Percentiles rank a stretch among this genome's conserved stretches.
Conservation (phyloP, 805 yeast species). For the Candida piceae region DNA sequence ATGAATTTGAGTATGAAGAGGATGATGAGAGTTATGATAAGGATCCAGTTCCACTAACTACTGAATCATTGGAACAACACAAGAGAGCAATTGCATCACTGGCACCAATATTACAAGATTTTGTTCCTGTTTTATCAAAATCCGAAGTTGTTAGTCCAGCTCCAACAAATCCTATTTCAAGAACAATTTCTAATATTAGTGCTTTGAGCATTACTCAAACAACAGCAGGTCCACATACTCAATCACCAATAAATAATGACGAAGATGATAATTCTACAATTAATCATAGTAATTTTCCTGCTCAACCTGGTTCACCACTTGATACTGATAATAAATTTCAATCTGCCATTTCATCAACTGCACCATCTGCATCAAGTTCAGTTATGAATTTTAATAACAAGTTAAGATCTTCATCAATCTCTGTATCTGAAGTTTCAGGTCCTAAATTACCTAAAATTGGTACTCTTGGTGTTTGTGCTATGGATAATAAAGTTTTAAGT, state of each 20-base stretch:
- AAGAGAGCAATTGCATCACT: slow-evolving; percentile 70
- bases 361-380: slow-evolving; percentile 14
- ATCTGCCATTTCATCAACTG: slow-evolving; percentile 4
- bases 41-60: slow-evolving; percentile 26
- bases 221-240: slow-evolving; percentile 1
- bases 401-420: slow-evolving; percentile 27
- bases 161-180: slow-evolving; percentile 25
- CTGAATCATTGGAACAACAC: slow-evolving; percentile 30
- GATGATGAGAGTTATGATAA: slow-evolving; percentile 21
- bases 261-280: neutral
- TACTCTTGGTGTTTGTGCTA: slow-evolving; percentile 96
- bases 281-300: neutral
- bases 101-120: slow-evolving; percentile 69
- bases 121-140: slow-evolving; percentile 63
- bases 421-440: slow-evolving; percentile 36
- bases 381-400: slow-evolving; percentile 11
- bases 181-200: slow-evolving; percentile 29
- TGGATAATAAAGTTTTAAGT: slow-evolving; percentile 94
- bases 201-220: slow-evolving; percentile 24
- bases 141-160: slow-evolving; percentile 34
- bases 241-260: neutral
- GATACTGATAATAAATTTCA: slow-evolving; percentile 1
- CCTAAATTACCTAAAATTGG: slow-evolving; percentile 71
- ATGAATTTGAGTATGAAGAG: slow-evolving; percentile 17
- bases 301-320: slow-evolving; percentile 4